Evolutionary conservation across 2,329 filamentous ascomycete genomes (phyloP).

Genomic region (Dactylellina cionopaga): DNA sequence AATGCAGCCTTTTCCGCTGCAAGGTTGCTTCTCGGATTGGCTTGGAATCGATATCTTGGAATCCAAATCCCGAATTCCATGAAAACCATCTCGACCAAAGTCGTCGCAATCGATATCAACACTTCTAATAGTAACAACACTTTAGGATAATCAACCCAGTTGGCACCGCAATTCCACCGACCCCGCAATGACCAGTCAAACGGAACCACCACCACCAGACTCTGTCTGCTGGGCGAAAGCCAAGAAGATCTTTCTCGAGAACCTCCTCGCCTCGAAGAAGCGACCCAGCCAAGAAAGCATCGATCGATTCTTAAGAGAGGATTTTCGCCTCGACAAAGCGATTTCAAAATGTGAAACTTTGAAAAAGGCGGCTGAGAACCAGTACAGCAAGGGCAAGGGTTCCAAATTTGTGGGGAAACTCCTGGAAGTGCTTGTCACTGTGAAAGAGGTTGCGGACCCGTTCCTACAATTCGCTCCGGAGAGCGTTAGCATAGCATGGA

Average conservation of each 20-base stretch:
- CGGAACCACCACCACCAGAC: slow-evolving; percentile 29
- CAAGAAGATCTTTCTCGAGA: slow-evolving; percentile 42
- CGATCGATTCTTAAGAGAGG: slow-evolving; percentile 43
- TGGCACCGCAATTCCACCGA: not conserved
- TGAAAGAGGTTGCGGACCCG: slow-evolving; percentile 43
- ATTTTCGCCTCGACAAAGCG: slow-evolving; percentile 47
- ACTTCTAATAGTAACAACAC: too few relatives aligned
- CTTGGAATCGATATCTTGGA: too few relatives aligned
- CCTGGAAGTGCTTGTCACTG: slow-evolving; percentile 32
- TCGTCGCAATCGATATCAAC: too few relatives aligned
- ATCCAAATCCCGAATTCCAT: too few relatives aligned
- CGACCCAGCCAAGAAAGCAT: slow-evolving; percentile 44
- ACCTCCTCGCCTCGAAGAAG: slow-evolving; percentile 30
- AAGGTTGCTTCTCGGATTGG: not conserved
- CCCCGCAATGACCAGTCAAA: slow-evolving; percentile 14
- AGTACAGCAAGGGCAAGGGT: slow-evolving; percentile 48
- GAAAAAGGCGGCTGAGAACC: slow-evolving; percentile 42
- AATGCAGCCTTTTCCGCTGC: not conserved
- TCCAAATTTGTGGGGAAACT: slow-evolving; percentile 45
- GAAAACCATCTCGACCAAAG: too few relatives aligned
- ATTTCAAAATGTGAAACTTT: slow-evolving; percentile 48
- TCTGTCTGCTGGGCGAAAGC: slow-evolving; percentile 48
- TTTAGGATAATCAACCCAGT: not conserved
- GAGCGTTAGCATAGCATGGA: slow-evolving; percentile 50
- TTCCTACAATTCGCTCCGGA: slow-evolving; percentile 49